Evolutionary conservation across 2,329 filamentous ascomycete genomes (phyloP), one percentile per base, ranked within the genome.

Genomic region (Hypomyces rosellus): DNA sequence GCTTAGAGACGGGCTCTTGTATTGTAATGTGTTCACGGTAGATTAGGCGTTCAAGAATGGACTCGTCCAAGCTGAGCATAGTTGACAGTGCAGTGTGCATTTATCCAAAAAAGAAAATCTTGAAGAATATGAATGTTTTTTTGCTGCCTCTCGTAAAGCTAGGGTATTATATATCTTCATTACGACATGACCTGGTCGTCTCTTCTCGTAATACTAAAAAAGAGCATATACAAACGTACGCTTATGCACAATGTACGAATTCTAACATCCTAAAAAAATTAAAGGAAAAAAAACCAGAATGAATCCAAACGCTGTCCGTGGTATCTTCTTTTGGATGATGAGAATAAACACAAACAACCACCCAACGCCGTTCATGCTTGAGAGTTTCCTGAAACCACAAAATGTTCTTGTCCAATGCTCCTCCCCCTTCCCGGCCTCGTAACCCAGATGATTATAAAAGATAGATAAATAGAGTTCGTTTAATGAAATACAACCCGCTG

Each of bases 401-500:
- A 45, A 16, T 13, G 14, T 37, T 36, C 13, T 38, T 38, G 34
- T 30, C 25, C 25, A 3, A 11, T 11, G 25, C 25, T 30, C 2
- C 2, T 30, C 25, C 25, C 25, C 25, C 25, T 8, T 11, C 25
- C 25, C 9, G 9, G 3, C 25, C 25, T 30, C 25, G 25, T 30
- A 30, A 30, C 25, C 25, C 25, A 30, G 8, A 8, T 3, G 25
- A 30, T 30, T 30, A 30, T 30, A 30, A 30, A 30, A 30, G 25
- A 30, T 30, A 8, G 25, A 30, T 30, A 30, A 30, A 30, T 3
- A 20, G 20, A 9, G 45, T 36, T 16, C n/a, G 12, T n/a, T 63
- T 50, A 68, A 53, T 65, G 63, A 57, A 69, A 68, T 59, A 65
- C 64, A 49, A 60, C 59, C 46, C 54, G 54, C 15, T 54, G 51